Base-by-base conservation (phyloP, 306 rosid genomes). In the Biancaea sappan region DNA sequence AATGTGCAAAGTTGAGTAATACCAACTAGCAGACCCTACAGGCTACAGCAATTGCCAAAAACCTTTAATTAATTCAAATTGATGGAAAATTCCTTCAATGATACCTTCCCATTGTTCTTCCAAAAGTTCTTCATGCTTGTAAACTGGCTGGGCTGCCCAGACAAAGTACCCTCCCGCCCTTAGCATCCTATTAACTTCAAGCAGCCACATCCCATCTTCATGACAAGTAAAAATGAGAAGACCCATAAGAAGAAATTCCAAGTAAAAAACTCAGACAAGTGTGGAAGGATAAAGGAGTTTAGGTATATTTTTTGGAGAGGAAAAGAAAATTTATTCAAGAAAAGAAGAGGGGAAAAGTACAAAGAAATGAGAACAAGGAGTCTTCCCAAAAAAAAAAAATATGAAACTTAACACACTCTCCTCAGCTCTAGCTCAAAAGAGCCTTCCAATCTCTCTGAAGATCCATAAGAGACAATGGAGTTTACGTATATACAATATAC, bases 141-240 rank as follows among this genome's bases (percentile, higher is more conserved):
- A 94, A 76, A 91, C 98, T 56, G 98, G 98, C 83, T 94, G 98
- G 14, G 98, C 98, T 46, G 98, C 99, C 99, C 99, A 94, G 57
- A 86, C 96, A 86, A 94, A 94, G 88, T 90, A 94, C 61, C 99
- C 99, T 80, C 99, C 99, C 47, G 85, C 88, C 72, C 99, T 85
- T 68, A 94, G 90, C 91, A 94, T 81, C 91, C 99, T 88, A 85
- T 94, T 80, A 47, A 92, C 90, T 88, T 94, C 99, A 78, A 92
- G 93, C 65, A 94, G 85, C 89, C 90, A 85, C 61, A 94, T 89
- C 79, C 99, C 99, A 87, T 90, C 98, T 94, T 75, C 88, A 86
- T 66, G 73, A 67, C 85, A 86, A 79, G 54, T 47, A 80, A 79
- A 25, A 41, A 25, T 69, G 5, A 26, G 32, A 52, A 71, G 47